Conservation (phyloP, 352 stramenopile species). For the Phytophthora colocasiae region DNA sequence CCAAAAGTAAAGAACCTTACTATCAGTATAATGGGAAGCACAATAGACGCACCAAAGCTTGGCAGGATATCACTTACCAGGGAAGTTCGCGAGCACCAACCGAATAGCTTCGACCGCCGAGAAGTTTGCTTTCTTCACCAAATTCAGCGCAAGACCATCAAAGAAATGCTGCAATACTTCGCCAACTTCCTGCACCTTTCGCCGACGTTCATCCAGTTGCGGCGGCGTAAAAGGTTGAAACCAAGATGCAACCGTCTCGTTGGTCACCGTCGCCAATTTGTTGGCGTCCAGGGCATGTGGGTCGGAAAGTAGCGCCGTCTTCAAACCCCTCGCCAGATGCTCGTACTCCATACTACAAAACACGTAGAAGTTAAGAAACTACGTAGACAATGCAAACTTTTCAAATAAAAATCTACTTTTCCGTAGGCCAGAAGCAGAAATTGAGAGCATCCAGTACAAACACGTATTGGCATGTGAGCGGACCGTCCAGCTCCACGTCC, state of each 20-base stretch:
- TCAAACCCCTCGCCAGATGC: constrained; percentile 78
- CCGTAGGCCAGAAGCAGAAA: constrained; percentile 92
- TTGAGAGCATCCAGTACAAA: constrained; percentile 92
- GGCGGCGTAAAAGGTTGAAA: constrained; percentile 71
- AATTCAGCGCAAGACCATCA: constrained; percentile 53
- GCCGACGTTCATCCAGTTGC: constrained; percentile 64
- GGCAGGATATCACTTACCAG: constrained; percentile 33
- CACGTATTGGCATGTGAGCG: constrained; percentile 87
- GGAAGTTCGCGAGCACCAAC: constrained; percentile 73
- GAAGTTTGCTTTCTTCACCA: constrained; percentile 55
- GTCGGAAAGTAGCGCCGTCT: constrained; percentile 71
- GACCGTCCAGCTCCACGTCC: constrained; percentile 68
- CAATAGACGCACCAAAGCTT: background rate
- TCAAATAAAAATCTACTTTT: constrained; percentile 44
- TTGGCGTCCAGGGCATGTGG: constrained; percentile 61
- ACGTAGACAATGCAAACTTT: background rate
- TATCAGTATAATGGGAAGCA: background rate
- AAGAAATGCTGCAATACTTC: constrained; percentile 59
- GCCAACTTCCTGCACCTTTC: constrained; percentile 68
- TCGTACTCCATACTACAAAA: constrained; percentile 86
- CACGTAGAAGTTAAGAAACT: no score
- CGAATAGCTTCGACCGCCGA: constrained; percentile 72
- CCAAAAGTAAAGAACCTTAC: background rate
- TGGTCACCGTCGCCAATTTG: constrained; percentile 48
- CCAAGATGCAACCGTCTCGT: constrained; percentile 61